These are phyloP conservation scores for Ophiocordyceps sinensis DNA, from an alignment of 2,329 filamentous ascomycete genomes.

Conservation along the genomic window DNA sequence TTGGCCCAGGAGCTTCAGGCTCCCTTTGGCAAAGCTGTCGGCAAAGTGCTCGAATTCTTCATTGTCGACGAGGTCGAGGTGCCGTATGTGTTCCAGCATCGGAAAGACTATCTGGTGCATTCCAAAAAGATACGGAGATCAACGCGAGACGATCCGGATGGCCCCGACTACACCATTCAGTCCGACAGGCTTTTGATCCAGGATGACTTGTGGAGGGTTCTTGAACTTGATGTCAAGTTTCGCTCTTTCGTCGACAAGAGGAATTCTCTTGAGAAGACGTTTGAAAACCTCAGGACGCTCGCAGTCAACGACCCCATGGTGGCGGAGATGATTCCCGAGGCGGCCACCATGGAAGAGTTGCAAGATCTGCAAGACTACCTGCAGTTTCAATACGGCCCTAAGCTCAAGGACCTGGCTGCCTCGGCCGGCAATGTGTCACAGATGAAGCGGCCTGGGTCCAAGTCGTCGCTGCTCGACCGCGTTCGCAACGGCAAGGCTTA, in stretches of 20 bases:
- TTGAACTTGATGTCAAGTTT: conserved; percentile 92
- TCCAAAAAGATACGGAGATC: conserved; percentile 55
- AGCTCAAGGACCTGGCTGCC: conserved; percentile 66
- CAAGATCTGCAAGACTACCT: conserved; percentile 95
- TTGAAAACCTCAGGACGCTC: conserved; percentile 53
- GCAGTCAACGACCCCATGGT: conserved; percentile 60
- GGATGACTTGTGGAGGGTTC: conserved; percentile 86
- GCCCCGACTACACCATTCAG: conserved; percentile 55
- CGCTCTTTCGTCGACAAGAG: conserved; percentile 85
- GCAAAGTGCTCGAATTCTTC: conserved; percentile 89
- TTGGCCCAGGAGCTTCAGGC: conserved; percentile 57
- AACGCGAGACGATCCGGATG: conserved; percentile 51
- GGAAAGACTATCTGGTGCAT: conserved; percentile 94
- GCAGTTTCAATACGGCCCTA: conserved; percentile 78
- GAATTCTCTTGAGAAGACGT: conserved; percentile 67
- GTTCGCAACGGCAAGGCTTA: conserved; percentile 70
- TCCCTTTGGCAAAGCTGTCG: conserved; percentile 77
- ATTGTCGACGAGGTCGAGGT: conserved; percentile 90
- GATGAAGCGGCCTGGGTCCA: conserved; percentile 68
- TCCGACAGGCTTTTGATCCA: conserved; percentile 86
- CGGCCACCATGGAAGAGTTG: conserved; percentile 82
- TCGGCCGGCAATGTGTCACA: conserved; percentile 49
- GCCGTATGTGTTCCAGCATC: conserved; percentile 94
- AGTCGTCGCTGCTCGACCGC: conserved; percentile 68
- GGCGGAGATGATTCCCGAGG: conserved; percentile 66